Evolutionary conservation across 2,329 filamentous ascomycete genomes (phyloP).

Genomic region (Cytospora schulzeri): DNA sequence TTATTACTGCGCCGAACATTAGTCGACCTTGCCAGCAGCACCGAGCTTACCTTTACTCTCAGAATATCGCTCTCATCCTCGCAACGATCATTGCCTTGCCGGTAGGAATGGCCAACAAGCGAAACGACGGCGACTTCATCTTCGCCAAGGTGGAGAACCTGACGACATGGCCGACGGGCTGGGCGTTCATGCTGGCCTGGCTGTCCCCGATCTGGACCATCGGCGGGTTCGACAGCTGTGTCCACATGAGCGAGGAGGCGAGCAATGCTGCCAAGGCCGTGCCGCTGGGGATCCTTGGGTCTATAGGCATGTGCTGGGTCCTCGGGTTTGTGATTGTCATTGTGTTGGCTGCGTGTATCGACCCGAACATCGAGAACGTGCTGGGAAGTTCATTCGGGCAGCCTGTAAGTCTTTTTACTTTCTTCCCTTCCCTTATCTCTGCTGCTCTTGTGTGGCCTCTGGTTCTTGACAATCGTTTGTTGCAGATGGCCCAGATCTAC

Average conservation of each 20-base stretch:
- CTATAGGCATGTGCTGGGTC: conserved; percentile 53
- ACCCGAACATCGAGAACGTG: conserved; percentile 51
- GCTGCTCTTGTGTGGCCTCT: neutral
- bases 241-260: conserved; percentile 59
- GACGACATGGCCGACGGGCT: conserved; percentile 59
- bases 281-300: conserved; percentile 61
- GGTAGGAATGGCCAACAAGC: conserved; percentile 44
- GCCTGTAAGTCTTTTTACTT: conserved; percentile 51
- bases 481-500: conserved; percentile 52
- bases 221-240: conserved; percentile 58
- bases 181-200: conserved; percentile 63
- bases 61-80: conserved; percentile 56
- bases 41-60: neutral
- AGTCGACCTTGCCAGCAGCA: neutral
- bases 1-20: too few species aligned
- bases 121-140: conserved; percentile 52
- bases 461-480: neutral
- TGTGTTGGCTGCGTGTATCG: conserved; percentile 60
- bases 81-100: conserved; percentile 60
- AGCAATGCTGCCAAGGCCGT: conserved; percentile 61
- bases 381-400: conserved; percentile 56
- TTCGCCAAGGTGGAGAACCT: conserved; percentile 59
- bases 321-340: conserved; percentile 61
- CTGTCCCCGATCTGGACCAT: conserved; percentile 65
- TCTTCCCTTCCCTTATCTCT: neutral